Percentiles rank a stretch among this genome's conserved stretches.
Evolutionary conservation across 306 rosid genomes (phyloP).

Genomic region (Cucurbita pepo): DNA sequence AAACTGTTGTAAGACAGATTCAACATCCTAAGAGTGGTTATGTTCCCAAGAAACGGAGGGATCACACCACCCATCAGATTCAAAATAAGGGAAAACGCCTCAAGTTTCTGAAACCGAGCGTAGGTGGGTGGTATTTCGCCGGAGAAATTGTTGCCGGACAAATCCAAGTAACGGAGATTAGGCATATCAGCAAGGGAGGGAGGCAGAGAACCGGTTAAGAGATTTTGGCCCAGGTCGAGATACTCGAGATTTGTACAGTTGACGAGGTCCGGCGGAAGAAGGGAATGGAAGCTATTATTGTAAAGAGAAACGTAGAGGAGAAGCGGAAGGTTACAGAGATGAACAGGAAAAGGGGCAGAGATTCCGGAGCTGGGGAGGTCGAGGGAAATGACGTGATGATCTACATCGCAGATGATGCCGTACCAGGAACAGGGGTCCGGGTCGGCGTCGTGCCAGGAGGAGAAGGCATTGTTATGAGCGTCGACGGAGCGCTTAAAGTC

Average conservation of each 20-base stretch:
- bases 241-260: slow-evolving; percentile 29
- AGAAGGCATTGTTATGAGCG: slow-evolving; percentile 34
- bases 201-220: slow-evolving; percentile 65
- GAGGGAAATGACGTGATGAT: slow-evolving; percentile 23
- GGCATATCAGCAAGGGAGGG: slow-evolving; percentile 24
- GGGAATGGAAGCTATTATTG: slow-evolving; percentile 57
- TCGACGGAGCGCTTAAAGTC: slow-evolving; percentile 34
- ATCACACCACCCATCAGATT: slow-evolving; percentile 43
- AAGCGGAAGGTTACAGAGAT: slow-evolving; percentile 41
- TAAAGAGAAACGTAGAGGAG: slow-evolving; percentile 34
- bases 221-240: slow-evolving; percentile 74
- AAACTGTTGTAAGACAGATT: slow-evolving; percentile 78
- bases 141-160: slow-evolving; percentile 72
- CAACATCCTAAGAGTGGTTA: slow-evolving; percentile 44
- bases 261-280: slow-evolving; percentile 36
- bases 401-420: slow-evolving; percentile 36
- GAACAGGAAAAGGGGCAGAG: slow-evolving; percentile 38
- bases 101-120: slow-evolving; percentile 38
- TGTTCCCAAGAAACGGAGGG: slow-evolving; percentile 44
- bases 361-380: slow-evolving; percentile 46
- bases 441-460: slow-evolving; percentile 43
- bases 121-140: slow-evolving; percentile 47
- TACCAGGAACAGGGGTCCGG: slow-evolving; percentile 51
- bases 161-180: slow-evolving; percentile 43
- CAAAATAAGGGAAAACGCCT: slow-evolving; percentile 45